Percentiles rank a stretch among this genome's conserved stretches.
phyloP scores from a whole-genome alignment of 768 basidiomycete genomes.

The Agaricus bisporus region DNA sequence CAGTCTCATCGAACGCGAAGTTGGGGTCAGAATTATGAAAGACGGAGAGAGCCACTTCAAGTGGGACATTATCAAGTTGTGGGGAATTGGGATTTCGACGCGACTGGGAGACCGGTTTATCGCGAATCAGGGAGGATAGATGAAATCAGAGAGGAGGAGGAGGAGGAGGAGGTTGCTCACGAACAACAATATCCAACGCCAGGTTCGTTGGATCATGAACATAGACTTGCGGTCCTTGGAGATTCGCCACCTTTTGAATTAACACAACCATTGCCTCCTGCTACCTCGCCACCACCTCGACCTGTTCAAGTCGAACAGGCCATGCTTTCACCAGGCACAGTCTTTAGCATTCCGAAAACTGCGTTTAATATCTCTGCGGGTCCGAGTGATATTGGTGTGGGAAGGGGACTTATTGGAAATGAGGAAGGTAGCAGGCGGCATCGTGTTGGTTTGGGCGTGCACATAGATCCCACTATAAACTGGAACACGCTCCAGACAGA shows the following conservation, averaged over 20 bases:
- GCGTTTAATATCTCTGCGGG: conserved; percentile 13
- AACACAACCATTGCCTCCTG: conserved; percentile 12
- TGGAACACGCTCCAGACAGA: neutral
- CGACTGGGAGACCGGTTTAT: conserved; percentile 17
- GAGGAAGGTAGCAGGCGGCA: neutral
- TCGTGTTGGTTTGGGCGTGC: neutral
- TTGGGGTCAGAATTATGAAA: neutral
- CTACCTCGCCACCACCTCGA: conserved; percentile 21
- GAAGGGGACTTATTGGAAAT: neutral
- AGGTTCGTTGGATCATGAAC: conserved; percentile 3
- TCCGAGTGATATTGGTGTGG: conserved; percentile 8
- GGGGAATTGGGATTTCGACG: conserved; percentile 22
- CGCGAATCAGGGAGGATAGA: conserved; percentile 23
- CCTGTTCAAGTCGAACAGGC: conserved; percentile 10
- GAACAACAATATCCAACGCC: conserved; percentile 9
- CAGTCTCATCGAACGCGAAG: conserved; percentile 1
- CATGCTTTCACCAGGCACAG: conserved; percentile 11
- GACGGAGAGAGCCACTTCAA: neutral
- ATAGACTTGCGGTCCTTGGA: neutral
- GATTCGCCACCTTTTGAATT: conserved; percentile 9
- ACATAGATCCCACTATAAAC: neutral
- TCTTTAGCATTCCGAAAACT: conserved; percentile 20
- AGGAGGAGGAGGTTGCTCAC: conserved; percentile 16
- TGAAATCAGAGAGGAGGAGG: conserved; percentile 19
- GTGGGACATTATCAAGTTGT: conserved; percentile 13